phyloP scores from a whole-genome alignment of 176 grass and related monocot genomes.

The Eremochloa ophiuroides region DNA sequence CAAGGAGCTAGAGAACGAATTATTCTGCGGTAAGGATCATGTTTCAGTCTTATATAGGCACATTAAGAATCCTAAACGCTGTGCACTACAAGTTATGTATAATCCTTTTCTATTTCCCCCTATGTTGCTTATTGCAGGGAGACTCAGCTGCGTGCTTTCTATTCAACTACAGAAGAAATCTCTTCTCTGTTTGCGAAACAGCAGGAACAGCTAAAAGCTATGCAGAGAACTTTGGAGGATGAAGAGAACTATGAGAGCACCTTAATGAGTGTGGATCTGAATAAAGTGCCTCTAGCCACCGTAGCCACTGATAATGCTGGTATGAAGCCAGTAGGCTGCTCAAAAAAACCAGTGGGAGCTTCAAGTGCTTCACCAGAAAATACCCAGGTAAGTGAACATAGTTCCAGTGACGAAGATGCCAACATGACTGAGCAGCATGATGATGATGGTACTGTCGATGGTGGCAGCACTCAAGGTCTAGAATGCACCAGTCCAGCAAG shows the following conservation, averaged over 20 bases:
- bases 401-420: constrained; percentile 50
- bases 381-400: constrained; percentile 38
- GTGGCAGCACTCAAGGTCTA: constrained; percentile 58
- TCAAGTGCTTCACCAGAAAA: constrained; percentile 54
- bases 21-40: constrained; percentile 76
- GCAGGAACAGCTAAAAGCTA: constrained; percentile 97
- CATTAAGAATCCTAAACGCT: constrained; percentile 1
- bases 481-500: constrained; percentile 60
- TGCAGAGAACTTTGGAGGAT: constrained; percentile 96
- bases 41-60: constrained; percentile 15
- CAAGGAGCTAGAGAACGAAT: constrained; percentile 93
- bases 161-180: constrained; percentile 96
- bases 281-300: constrained; percentile 29
- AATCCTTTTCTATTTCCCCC: background rate
- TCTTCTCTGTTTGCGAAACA: constrained; percentile 83
- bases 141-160: constrained; percentile 93
- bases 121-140: constrained; percentile 55
- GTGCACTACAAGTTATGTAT: constrained; percentile 16
- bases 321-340: constrained; percentile 17
- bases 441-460: constrained; percentile 43
- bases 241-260: constrained; percentile 85
- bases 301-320: constrained; percentile 9
- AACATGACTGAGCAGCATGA: constrained; percentile 54
- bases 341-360: constrained; percentile 39
- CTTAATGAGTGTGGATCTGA: constrained; percentile 49